phyloP scores from a whole-genome alignment of 768 basidiomycete species.

The Rhizopogon rudus region DNA sequence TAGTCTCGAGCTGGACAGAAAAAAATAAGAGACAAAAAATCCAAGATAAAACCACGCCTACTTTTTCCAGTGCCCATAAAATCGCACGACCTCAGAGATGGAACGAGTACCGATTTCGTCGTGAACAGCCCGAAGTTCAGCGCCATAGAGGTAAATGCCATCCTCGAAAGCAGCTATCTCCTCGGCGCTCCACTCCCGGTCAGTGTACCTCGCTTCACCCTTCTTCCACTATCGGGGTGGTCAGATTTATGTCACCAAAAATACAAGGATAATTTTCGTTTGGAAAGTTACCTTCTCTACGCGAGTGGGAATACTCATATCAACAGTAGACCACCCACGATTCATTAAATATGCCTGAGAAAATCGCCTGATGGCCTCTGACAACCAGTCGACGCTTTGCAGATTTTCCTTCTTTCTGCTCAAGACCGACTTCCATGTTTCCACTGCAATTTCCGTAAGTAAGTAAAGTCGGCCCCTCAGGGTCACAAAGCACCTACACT shows the following conservation, averaged over 20 bases:
- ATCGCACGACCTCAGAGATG: constrained; percentile 75
- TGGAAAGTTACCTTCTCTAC: constrained; percentile 55
- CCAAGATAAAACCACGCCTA: constrained; percentile 23
- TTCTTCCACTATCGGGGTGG: constrained; percentile 61
- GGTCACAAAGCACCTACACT: constrained; percentile 39
- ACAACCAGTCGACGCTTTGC: constrained; percentile 75
- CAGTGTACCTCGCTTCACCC: constrained; percentile 57
- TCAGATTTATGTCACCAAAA: constrained; percentile 8
- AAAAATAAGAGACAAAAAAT: constrained; percentile 6
- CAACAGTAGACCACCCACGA: constrained; percentile 55
- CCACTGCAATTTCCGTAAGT: constrained; percentile 40
- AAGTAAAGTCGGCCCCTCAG: neutral
- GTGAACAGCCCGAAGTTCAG: constrained; percentile 73
- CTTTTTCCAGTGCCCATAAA: constrained; percentile 88
- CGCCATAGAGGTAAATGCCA: constrained; percentile 64
- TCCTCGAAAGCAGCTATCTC: constrained; percentile 76
- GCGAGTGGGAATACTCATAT: constrained; percentile 53
- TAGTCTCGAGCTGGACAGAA: constrained; percentile 48
- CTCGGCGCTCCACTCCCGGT: constrained; percentile 65
- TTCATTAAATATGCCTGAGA: constrained; percentile 62
- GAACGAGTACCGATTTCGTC: constrained; percentile 69
- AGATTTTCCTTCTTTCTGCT: constrained; percentile 48
- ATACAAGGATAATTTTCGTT: neutral
- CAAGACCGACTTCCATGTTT: constrained; percentile 56
- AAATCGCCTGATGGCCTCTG: constrained; percentile 67